Conservation (phyloP, 2,329 filamentous ascomycete genomes). For the Stagonosporopsis cucurbitacearum region DNA sequence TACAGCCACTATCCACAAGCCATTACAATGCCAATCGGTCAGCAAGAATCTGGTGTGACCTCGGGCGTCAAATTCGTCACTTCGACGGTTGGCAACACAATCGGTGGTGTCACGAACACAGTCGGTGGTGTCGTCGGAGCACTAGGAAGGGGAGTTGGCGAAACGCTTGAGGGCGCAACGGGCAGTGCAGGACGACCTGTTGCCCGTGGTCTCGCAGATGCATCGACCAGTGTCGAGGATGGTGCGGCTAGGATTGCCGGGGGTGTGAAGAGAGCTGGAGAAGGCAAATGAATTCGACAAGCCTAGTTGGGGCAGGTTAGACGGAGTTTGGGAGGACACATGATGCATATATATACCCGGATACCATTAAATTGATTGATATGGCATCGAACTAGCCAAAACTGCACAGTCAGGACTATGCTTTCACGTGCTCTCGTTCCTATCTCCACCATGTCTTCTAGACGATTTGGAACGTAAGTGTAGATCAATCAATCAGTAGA, state of each 20-base stretch:
- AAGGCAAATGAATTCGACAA: constrained; percentile 49
- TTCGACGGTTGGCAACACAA: constrained; percentile 62
- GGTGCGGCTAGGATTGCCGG: constrained; percentile 52
- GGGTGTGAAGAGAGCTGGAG: constrained; percentile 56
- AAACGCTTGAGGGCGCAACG: constrained; percentile 55
- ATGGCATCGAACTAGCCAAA: not conserved
- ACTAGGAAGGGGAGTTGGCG: constrained; percentile 53
- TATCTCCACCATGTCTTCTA: not conserved
- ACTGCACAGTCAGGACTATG: not conserved
- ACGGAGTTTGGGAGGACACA: not conserved
- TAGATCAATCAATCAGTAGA: no score
- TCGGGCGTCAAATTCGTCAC: constrained; percentile 63
- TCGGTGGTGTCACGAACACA: constrained; percentile 61
- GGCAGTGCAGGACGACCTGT: constrained; percentile 52
- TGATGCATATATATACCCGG: not conserved
- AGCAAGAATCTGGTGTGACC: constrained; percentile 54
- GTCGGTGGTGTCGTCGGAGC: constrained; percentile 60
- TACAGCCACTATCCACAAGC: constrained; percentile 1
- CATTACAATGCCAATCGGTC: constrained; percentile 43
- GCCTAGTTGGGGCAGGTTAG: not conserved
- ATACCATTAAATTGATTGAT: constrained; percentile 4
- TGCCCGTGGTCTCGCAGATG: constrained; percentile 52
- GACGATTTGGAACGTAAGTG: not conserved
- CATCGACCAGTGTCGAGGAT: constrained; percentile 55
- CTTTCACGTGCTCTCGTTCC: not conserved